Evolutionary conservation across 164 flowering plant genomes (phyloP), one percentile per base, ranked within the genome.

Genomic region (Macadamia tetraphylla): DNA sequence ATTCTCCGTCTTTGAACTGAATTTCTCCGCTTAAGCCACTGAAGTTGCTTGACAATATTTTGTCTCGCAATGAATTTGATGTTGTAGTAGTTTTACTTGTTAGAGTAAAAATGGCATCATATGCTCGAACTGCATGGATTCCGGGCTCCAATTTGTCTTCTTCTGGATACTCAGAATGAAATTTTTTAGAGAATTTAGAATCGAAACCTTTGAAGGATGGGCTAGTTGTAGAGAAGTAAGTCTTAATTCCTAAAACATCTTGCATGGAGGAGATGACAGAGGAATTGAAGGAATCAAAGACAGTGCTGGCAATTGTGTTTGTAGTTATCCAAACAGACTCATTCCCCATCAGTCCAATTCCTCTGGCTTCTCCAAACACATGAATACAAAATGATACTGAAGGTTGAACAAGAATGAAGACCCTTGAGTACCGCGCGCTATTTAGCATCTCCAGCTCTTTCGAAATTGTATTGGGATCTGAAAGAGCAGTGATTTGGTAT

Each of bases 301-400:
- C 67, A 23, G 23, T 23, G 57, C 64, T 63, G 6, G 84, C 14
- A 2, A 86, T 29, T 12, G 64, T n/a, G 7, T 76, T 77, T 5
- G 77, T 63, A 42, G 75, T 17, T 11, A 84, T 80, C 87, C 86
- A 83, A 0, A 68, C 82, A 0, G 81, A 75, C 18, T 73, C 81
- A 15, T 64, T 70, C 29, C 65, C 73, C 74, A 78, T 71, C 63
- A 83, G 42, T 14, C 71, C 80, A 15, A 75, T 43, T 23, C 68
- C 32, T 23, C 76, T 71, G 9, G 88, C 88, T 70, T 67, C 72
- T 49, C 13, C 31, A 12, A 73, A 75, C 46, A 79, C n/a, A 29
- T 32, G 67, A 7, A 48, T 9, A 11, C 70, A 73, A n/a, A 67
- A 29, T 35, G 74, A 23, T 43, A 64, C 1, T 0, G 79, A 75